phyloP scores from a whole-genome alignment of 164 flowering plant species.

The Umbellularia californica region DNA sequence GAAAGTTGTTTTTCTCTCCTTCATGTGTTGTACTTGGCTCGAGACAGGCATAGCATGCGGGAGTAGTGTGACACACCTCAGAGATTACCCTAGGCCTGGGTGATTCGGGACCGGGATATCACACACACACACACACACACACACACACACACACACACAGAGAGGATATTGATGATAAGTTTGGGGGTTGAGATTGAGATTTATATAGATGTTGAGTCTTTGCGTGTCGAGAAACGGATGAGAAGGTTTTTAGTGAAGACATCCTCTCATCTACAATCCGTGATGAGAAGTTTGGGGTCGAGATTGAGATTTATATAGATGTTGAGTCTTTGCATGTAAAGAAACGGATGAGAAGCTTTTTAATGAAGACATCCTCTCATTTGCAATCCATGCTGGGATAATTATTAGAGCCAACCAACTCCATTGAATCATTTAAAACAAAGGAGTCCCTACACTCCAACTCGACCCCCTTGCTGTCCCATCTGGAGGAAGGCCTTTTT shows the following conservation, averaged over 20 bases:
- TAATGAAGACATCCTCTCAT: slow-evolving; percentile 11
- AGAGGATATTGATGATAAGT: slow-evolving; percentile 2
- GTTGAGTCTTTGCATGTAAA: background rate
- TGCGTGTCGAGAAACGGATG: slow-evolving; percentile 1
- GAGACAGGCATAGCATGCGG: too few species aligned
- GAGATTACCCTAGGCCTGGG: too few species aligned
- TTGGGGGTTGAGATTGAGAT: background rate
- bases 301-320: slow-evolving; percentile 16
- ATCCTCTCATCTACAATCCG: slow-evolving; percentile 17
- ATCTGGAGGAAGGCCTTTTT: slow-evolving; percentile 1
- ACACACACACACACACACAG: too few species aligned
- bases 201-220: slow-evolving; percentile 8
- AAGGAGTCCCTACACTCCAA: background rate
- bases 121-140: too few species aligned
- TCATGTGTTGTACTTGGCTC: too few species aligned
- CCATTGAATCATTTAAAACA: background rate
- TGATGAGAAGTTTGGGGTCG: slow-evolving; percentile 10
- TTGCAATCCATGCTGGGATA: slow-evolving; percentile 11
- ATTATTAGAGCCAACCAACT: slow-evolving; percentile 12
- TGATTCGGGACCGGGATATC: too few species aligned
- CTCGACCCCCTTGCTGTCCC: background rate
- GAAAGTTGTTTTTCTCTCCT: too few species aligned
- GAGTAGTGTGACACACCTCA: too few species aligned
- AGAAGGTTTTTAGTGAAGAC: slow-evolving; percentile 3
- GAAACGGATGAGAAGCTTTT: slow-evolving; percentile 11